Percentiles rank a stretch among this genome's conserved stretches.
Evolutionary conservation across 192 early-diverging fungal species (phyloP).

Genomic region (Rhizoclosmatium sp.): DNA sequence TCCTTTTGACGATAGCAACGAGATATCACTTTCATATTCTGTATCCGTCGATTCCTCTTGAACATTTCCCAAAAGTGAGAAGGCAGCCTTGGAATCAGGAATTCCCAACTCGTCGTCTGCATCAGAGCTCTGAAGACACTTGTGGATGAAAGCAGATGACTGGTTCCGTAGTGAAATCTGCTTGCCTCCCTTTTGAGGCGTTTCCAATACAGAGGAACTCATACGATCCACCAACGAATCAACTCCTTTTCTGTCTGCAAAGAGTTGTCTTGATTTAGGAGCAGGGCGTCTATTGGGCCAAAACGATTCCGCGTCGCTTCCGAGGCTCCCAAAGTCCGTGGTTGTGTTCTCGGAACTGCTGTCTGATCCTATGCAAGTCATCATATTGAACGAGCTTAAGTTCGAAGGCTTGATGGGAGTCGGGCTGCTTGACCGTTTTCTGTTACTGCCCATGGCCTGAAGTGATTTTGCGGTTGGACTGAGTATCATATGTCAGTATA

Average conservation of each 20-base stretch:
- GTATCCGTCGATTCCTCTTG: not conserved
- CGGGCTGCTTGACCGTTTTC: not conserved
- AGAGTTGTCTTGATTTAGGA: not conserved
- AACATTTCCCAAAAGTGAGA: not conserved
- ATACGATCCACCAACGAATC: not conserved
- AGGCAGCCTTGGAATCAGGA: not conserved
- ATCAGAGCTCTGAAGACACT: not conserved
- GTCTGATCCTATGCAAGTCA: not conserved
- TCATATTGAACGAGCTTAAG: no score
- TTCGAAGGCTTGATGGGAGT: not conserved
- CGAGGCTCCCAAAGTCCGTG: no score
- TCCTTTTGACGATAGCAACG: not conserved
- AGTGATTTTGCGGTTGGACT: constrained; percentile 11
- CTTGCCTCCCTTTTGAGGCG: not conserved
- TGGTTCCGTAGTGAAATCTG: not conserved
- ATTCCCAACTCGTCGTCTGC: not conserved
- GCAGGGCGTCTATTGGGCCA: not conserved
- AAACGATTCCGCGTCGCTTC: not conserved
- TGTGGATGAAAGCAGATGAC: not conserved
- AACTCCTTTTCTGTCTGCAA: not conserved
- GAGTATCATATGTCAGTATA: not conserved
- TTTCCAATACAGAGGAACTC: not conserved
- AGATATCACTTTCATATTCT: not conserved
- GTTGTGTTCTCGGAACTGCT: not conserved
- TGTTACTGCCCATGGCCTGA: not conserved